A percentile compares a stretch with the other conserved stretches of the same genome.
phyloP scores from a whole-genome alignment of 2,329 filamentous ascomycete species.

The Sclerotinia glacialis region DNA sequence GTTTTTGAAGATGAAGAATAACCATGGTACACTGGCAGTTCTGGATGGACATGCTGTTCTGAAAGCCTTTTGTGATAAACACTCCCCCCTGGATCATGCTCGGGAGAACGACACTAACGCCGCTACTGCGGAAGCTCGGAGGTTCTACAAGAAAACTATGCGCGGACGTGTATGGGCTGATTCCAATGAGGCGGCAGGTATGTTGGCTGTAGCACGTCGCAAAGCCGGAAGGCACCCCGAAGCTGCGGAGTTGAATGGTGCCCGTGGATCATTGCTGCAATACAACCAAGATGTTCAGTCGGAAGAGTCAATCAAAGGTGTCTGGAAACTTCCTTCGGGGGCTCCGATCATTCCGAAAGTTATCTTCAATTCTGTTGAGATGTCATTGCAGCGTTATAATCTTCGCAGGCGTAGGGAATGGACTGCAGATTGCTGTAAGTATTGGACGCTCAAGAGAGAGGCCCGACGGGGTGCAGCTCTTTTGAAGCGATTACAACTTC shows the following conservation, averaged over 20 bases:
- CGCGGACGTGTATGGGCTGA: slow-evolving; percentile 88
- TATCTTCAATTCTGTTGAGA: slow-evolving; percentile 82
- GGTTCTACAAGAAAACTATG: slow-evolving; percentile 88
- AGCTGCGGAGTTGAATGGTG: slow-evolving; percentile 78
- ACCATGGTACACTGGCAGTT: slow-evolving; percentile 72
- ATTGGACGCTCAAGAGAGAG: slow-evolving; percentile 97
- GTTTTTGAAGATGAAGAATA: slow-evolving; percentile 95
- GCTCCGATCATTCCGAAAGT: slow-evolving; percentile 90
- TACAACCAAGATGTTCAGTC: slow-evolving; percentile 30
- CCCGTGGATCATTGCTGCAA: slow-evolving; percentile 74
- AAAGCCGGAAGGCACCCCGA: slow-evolving; percentile 65
- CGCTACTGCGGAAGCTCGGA: slow-evolving; percentile 78
- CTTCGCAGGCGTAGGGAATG: slow-evolving; percentile 87
- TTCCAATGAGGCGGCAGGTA: slow-evolving; percentile 77
- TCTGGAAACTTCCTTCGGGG: slow-evolving; percentile 92
- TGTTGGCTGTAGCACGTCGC: slow-evolving; percentile 70
- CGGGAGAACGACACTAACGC: slow-evolving; percentile 79
- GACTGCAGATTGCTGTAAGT: slow-evolving; percentile 87
- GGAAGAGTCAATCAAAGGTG: slow-evolving; percentile 58
- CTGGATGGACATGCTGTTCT: slow-evolving; percentile 77
- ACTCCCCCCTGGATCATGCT: slow-evolving; percentile 85
- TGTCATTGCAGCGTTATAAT: slow-evolving; percentile 78
- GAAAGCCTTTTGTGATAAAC: slow-evolving; percentile 94
- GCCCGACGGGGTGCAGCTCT: slow-evolving; percentile 86
- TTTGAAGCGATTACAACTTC: slow-evolving; percentile 87